phyloP scores from a whole-genome alignment of 345 rosid genomes.

The rapeseed (Brassica napus) region DNA sequence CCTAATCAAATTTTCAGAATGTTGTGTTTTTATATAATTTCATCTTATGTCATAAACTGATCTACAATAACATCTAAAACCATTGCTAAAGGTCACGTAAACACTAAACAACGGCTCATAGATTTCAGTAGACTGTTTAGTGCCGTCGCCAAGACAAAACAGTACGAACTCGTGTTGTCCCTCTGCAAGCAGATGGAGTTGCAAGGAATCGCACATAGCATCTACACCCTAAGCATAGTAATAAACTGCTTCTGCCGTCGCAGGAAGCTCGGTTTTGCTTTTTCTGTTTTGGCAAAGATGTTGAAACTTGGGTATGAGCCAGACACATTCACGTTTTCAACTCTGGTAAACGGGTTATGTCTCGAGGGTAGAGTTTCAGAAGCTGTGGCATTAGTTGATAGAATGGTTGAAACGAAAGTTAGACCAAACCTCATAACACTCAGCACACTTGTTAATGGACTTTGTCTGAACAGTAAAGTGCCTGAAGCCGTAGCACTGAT shows the following conservation, averaged over 20 bases:
- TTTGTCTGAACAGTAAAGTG: not conserved
- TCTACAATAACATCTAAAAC: not conserved
- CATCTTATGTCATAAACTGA: not conserved
- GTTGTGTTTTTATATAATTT: not conserved
- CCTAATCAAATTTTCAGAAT: not conserved
- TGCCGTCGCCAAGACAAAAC: not conserved
- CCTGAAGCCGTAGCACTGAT: not conserved
- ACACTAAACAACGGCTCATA: not conserved
- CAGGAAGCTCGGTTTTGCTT: not conserved
- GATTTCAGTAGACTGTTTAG: not conserved
- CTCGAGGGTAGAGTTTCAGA: not conserved
- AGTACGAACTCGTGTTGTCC: not conserved
- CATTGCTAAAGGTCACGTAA: too few relatives aligned
- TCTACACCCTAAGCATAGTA: not conserved
- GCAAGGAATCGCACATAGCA: not conserved
- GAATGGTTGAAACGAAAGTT: not conserved
- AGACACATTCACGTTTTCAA: not conserved
- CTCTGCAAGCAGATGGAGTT: not conserved
- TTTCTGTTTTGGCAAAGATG: not conserved
- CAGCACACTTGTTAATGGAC: not conserved
- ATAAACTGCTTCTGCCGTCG: not conserved
- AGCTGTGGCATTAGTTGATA: not conserved
- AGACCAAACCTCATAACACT: not conserved
- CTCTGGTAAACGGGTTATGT: not conserved
- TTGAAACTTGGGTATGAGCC: constrained; percentile 20